Base-by-base conservation (phyloP, 305 asterid species). In the Rubia peregrina region DNA sequence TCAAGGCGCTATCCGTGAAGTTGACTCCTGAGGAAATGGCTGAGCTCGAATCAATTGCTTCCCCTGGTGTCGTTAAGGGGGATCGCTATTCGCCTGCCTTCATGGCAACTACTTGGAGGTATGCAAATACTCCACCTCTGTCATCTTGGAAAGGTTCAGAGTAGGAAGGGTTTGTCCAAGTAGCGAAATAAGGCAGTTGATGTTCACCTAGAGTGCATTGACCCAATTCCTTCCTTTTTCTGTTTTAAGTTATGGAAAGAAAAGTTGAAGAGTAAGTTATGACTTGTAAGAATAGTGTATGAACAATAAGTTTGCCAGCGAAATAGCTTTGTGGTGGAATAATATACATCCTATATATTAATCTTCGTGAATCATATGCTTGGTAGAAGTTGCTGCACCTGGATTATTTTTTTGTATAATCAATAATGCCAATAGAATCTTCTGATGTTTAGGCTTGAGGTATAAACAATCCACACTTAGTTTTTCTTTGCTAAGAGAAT, bases 91-190 rank as follows among this genome's bases (percentile, higher is more conserved):
- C 60, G 2, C 33, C 72, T 16, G 60, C 55, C 1, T 9, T n/a
- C 24, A 21, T 46, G 66, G 26, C 62, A 5, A 4, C 11, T 0
- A 71, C 82, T 42, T 78, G 77, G 79, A 53, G 46, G 65, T 46
- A 65, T 33, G 73, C 74, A 0, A 67, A 78, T 21, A 78, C 82
- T 67, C 79, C 79, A 9, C 78, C 74, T 21, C 43, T 78, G 19
- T 61, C 73, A 21, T 51, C 81, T 26, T 78, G 79, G 74, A 78
- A 67, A 67, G n/a, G 46, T 64, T 26, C 51, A 13, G 38, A 61
- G 65, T 61, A 61, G 41, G 42, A 30, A 26, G 40, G 41, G 41
- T 24, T 57, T 12, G 56, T 49, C 21, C 12, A 30, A 30, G 33
- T 30, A 30, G 33, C 33, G 1, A 30, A 30, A 10, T 10, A 46